phyloP scores from a whole-genome alignment of 2,329 filamentous ascomycete species.

The Aspergillus floridensis region DNA sequence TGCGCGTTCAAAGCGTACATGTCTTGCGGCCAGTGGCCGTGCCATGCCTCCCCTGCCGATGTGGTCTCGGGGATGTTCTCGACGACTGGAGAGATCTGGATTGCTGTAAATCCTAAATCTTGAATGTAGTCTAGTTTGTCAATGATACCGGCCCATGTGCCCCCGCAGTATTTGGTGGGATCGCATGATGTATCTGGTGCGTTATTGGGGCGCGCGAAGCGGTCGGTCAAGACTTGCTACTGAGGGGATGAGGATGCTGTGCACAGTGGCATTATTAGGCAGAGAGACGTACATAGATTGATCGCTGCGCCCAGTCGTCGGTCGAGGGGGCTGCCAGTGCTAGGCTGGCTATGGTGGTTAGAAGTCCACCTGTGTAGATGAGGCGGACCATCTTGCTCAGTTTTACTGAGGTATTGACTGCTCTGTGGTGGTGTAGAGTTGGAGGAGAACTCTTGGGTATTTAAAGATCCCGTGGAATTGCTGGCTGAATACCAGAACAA shows the following conservation, averaged over 20 bases:
- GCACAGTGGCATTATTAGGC: background rate
- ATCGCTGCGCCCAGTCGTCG: background rate
- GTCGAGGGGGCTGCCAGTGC: background rate
- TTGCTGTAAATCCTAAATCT: slow-evolving; percentile 43
- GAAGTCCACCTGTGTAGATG: background rate
- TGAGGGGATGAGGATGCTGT: background rate
- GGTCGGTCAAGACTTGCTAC: slow-evolving; percentile 55
- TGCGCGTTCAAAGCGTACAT: slow-evolving; percentile 47
- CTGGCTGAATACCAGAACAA: background rate
- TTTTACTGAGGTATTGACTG: background rate
- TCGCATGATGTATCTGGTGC: slow-evolving; percentile 22
- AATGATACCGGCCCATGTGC: slow-evolving; percentile 58
- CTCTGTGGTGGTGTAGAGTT: background rate
- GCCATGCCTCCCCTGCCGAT: slow-evolving; percentile 44
- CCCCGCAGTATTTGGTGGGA: slow-evolving; percentile 54
- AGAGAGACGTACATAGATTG: slow-evolving; percentile 49
- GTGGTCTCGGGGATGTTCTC: slow-evolving; percentile 33
- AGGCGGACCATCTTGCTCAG: background rate
- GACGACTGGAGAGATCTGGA: slow-evolving; percentile 39
- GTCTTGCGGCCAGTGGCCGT: slow-evolving; percentile 49
- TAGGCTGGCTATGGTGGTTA: background rate
- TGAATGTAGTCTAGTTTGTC: slow-evolving; percentile 51
- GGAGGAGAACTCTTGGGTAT: background rate
- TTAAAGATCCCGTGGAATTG: background rate
- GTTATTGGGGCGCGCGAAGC: slow-evolving; percentile 51